phyloP scores from a whole-genome alignment of 805 yeast genomes.

The Lachancea meyersii region DNA sequence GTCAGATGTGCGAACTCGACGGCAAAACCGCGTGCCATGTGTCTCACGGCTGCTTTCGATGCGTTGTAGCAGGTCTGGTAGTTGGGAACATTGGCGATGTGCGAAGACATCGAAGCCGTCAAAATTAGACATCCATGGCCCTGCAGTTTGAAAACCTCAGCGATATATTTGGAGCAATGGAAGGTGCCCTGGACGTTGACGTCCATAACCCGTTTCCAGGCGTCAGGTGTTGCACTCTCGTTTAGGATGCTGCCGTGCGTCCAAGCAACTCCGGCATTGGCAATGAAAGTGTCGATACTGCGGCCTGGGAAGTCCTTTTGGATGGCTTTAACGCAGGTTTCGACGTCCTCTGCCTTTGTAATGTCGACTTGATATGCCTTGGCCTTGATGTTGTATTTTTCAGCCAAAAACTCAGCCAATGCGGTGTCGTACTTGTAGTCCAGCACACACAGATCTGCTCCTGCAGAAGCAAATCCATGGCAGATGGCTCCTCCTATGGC shows the following conservation, averaged over 20 bases:
- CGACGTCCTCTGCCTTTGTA: slow-evolving; percentile 25
- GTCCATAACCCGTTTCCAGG: slow-evolving; percentile 65
- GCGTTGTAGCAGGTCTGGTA: slow-evolving; percentile 81
- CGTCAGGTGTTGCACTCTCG: slow-evolving; percentile 38
- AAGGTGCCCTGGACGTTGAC: slow-evolving; percentile 76
- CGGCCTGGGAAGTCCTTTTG: slow-evolving; percentile 61
- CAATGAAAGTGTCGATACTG: slow-evolving; percentile 74
- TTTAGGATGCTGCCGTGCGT: slow-evolving; percentile 50
- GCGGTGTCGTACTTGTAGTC: slow-evolving; percentile 16
- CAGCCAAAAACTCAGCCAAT: slow-evolving; percentile 17
- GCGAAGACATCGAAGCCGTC: slow-evolving; percentile 87
- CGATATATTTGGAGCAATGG: slow-evolving; percentile 70
- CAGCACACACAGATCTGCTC: slow-evolving; percentile 42
- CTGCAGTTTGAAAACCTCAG: slow-evolving; percentile 64
- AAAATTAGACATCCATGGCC: slow-evolving; percentile 51
- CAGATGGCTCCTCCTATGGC: slow-evolving; percentile 82
- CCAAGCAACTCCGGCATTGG: slow-evolving; percentile 93
- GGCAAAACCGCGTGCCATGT: slow-evolving; percentile 70
- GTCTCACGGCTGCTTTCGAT: slow-evolving; percentile 83
- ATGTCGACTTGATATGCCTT: slow-evolving; percentile 44
- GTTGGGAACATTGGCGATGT: slow-evolving; percentile 81
- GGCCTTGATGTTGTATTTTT: slow-evolving; percentile 51
- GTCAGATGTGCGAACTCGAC: slow-evolving; percentile 59
- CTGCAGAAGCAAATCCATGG: slow-evolving; percentile 78
- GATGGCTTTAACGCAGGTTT: slow-evolving; percentile 32